Conservation (phyloP, 768 basidiomycete genomes). For the Serendipita sp. region DNA sequence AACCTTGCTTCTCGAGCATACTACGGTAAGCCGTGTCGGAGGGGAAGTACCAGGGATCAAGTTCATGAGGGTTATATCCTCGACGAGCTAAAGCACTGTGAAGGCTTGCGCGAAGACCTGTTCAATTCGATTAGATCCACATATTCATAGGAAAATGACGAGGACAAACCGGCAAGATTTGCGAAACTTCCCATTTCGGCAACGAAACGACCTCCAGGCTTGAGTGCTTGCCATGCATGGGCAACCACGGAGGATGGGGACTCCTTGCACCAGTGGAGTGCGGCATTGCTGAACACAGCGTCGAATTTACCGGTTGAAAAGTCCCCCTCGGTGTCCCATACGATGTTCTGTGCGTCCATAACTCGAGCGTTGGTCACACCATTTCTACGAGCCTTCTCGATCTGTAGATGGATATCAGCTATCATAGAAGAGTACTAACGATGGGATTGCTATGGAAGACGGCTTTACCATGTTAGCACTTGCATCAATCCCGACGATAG, state of each 20-base stretch:
- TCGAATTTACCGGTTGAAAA: slow-evolving; percentile 21
- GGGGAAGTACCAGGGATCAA: slow-evolving; percentile 82
- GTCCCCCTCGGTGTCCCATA: slow-evolving; percentile 4
- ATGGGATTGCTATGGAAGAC: background rate
- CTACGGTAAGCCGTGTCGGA: slow-evolving; percentile 46
- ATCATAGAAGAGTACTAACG: background rate
- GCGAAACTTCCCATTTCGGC: slow-evolving; percentile 66
- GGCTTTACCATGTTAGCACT: slow-evolving; percentile 56
- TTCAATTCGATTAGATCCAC: too few species aligned
- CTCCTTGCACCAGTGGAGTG: slow-evolving; percentile 73
- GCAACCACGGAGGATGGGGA: slow-evolving; percentile 50
- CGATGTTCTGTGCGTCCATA: slow-evolving; percentile 24
- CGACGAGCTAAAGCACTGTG: slow-evolving; percentile 33
- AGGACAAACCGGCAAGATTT: slow-evolving; percentile 24
- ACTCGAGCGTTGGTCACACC: slow-evolving; percentile 33
- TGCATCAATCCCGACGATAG: slow-evolving; percentile 52
- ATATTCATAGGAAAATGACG: too few species aligned
- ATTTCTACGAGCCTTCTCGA: slow-evolving; percentile 33
- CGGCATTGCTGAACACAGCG: slow-evolving; percentile 65
- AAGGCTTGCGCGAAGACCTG: slow-evolving; percentile 33
- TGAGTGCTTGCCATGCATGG: slow-evolving; percentile 43
- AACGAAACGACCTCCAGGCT: slow-evolving; percentile 52
- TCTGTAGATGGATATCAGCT: slow-evolving; percentile 21
- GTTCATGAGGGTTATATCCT: slow-evolving; percentile 38
- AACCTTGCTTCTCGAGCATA: slow-evolving; percentile 42